phyloP scores from a whole-genome alignment of 768 basidiomycete genomes.

The Boletus rubropictus region DNA sequence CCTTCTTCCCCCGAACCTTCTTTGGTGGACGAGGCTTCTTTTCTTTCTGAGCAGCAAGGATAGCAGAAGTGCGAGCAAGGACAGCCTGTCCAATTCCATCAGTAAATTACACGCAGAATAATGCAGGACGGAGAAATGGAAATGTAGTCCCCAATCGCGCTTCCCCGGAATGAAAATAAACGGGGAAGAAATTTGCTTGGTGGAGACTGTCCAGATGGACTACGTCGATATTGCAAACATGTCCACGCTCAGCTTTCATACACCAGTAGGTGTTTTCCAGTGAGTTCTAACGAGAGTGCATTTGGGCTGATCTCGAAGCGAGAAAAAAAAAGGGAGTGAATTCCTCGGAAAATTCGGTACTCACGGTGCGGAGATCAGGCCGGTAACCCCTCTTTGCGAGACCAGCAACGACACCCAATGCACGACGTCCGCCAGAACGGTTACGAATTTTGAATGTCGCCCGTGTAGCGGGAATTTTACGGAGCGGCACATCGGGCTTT shows the following conservation, averaged over 20 bases:
- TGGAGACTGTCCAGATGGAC: constrained; percentile 22
- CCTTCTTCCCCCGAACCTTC: constrained; percentile 72
- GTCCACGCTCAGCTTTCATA: constrained; percentile 91
- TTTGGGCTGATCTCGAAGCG: constrained; percentile 15
- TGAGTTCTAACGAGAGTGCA: constrained; percentile 93
- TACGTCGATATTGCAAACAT: constrained; percentile 72
- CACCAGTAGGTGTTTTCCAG: constrained; percentile 56
- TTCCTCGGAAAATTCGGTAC: constrained; percentile 25
- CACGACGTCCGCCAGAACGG: constrained; percentile 66
- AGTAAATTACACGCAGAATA: constrained; percentile 43
- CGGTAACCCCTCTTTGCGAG: constrained; percentile 66
- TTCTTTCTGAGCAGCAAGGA: constrained; percentile 63
- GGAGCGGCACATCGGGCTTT: constrained; percentile 55
- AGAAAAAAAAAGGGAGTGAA: neutral
- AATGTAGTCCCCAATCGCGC: constrained; percentile 24
- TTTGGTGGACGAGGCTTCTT: constrained; percentile 61
- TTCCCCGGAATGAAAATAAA: constrained; percentile 29
- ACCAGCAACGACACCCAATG: constrained; percentile 57
- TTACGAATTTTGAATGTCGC: constrained; percentile 53
- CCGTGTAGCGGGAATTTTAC: constrained; percentile 43
- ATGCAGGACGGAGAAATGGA: constrained; percentile 3
- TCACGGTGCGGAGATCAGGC: constrained; percentile 71
- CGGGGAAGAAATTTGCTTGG: constrained; percentile 25
- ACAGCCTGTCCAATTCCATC: constrained; percentile 46
- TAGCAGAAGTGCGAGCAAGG: constrained; percentile 71